Evolutionary conservation across 2,329 filamentous ascomycete genomes (phyloP), one percentile per base, ranked within the genome.

Genomic region (Hysterium pulicare): DNA sequence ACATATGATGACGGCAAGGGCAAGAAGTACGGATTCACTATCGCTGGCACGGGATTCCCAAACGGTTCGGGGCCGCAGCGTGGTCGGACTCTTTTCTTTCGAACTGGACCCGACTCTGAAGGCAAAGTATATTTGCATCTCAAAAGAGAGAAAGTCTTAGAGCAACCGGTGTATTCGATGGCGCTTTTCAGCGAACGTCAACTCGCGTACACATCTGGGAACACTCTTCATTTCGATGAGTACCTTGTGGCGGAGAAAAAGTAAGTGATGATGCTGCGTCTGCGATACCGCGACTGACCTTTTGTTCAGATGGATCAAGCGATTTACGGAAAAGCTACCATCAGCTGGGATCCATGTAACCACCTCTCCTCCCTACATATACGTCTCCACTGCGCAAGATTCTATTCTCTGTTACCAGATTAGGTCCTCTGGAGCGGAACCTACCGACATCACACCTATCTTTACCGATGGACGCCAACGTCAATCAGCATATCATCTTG

Each of bases 1-100:
- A 61, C 71, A 4, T 81, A 78, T 47, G 66, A 70, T 23, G 77
- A 78, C 42, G 72, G 78, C 28, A 45, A 51, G 4, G 72, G 71
- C n/a, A 78, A 76, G 42, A 73, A 66, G 0, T 85, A 83, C 62
- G 73, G 77, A 2, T 84, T 82, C 55, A 70, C 88, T 23, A 71
- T 87, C 11, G 74, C 86, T 9, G 73, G 78, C 3, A 79, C 78
- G 13, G 58, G 60, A 1, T 45, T 62, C 10, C 51, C 40, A 8
- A 34, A 43, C 8, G 45, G 44, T 3, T 10, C 38, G 1, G 54
- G 50, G 3, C 53, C 53, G 19, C 53, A 62, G 21, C 49, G 32
- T 3, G 63, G 63, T 31, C 54, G 63, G 24, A 49, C 55, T 39
- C 42, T 65, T 9, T 56, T 66, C 15, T 50, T 66, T 33, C 59